Evolutionary conservation across 2,329 filamentous ascomycete genomes (phyloP).

Genomic region (Aspergillus novoparasiticus): DNA sequence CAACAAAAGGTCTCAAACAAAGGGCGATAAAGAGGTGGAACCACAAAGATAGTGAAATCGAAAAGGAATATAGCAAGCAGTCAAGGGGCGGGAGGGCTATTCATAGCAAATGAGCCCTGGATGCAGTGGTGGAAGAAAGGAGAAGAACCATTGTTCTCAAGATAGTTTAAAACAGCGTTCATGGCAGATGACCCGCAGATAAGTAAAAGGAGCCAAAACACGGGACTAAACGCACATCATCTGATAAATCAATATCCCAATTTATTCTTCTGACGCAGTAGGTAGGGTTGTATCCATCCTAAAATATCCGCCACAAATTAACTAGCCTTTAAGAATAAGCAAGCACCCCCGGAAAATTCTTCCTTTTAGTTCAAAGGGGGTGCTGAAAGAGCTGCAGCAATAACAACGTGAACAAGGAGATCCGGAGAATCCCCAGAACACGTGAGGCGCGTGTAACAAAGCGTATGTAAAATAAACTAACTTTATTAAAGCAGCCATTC

Average conservation of each 20-base stretch:
- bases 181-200: constrained; percentile 2
- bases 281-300: neutral
- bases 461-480: neutral
- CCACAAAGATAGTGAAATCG: neutral
- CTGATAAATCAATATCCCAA: neutral
- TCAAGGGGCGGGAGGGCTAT: neutral
- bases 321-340: neutral
- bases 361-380: neutral
- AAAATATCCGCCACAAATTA: neutral
- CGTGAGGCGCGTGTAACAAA: neutral
- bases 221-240: constrained; percentile 4
- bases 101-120: neutral
- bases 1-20: neutral
- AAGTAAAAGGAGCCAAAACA: neutral
- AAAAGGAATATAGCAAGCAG: neutral
- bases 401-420: too few relatives aligned
- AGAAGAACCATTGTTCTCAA: neutral
- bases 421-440: neutral
- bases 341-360: neutral
- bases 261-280: neutral
- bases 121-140: neutral
- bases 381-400: too few relatives aligned
- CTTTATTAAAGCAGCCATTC: neutral
- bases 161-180: neutral
- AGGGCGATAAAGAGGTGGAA: neutral